Percentiles rank a stretch among this genome's conserved stretches.
These are phyloP conservation scores for Linaria vulgaris DNA, from an alignment of 257 asterid genomes.

Conservation along the genomic window DNA sequence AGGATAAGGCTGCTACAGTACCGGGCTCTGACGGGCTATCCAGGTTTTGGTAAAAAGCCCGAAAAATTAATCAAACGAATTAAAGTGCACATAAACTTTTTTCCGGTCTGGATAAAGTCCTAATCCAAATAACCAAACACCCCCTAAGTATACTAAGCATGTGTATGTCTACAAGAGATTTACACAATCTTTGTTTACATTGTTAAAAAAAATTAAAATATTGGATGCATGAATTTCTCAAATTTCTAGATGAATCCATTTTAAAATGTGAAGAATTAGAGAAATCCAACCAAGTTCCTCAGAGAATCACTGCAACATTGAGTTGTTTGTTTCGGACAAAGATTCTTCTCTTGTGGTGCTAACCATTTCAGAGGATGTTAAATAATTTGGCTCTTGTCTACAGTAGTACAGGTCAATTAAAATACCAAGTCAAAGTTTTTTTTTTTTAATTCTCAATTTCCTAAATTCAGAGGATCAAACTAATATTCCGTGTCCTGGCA, in stretches of 20 bases:
- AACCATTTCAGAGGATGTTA: not conserved
- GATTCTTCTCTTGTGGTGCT: conserved; percentile 29
- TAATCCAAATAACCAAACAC: too few relatives aligned
- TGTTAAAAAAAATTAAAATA: not conserved
- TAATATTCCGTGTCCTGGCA: not conserved
- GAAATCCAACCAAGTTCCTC: conserved; percentile 3
- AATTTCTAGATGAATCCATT: too few relatives aligned
- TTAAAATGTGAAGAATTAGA: not conserved
- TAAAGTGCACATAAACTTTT: too few relatives aligned
- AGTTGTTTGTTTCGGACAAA: conserved; percentile 36
- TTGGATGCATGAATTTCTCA: not conserved
- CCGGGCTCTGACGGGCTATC: too few relatives aligned
- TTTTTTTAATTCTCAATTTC: conserved; percentile 10
- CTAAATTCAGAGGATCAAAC: conserved; percentile 19
- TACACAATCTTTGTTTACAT: too few relatives aligned
- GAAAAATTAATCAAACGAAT: too few relatives aligned
- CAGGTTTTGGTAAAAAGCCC: too few relatives aligned
- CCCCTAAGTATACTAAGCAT: too few relatives aligned
- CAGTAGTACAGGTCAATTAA: conserved; percentile 9
- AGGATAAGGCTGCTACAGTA: too few relatives aligned
- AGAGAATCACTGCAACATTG: conserved; percentile 37
- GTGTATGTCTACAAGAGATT: too few relatives aligned
- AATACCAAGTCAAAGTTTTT: conserved; percentile 27
- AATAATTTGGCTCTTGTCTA: not conserved
- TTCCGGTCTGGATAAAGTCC: too few relatives aligned